Evolutionary conservation across 495 filamentous ascomycete genomes (phyloP).

Genomic region (Staphylotrichum tortipilum): DNA sequence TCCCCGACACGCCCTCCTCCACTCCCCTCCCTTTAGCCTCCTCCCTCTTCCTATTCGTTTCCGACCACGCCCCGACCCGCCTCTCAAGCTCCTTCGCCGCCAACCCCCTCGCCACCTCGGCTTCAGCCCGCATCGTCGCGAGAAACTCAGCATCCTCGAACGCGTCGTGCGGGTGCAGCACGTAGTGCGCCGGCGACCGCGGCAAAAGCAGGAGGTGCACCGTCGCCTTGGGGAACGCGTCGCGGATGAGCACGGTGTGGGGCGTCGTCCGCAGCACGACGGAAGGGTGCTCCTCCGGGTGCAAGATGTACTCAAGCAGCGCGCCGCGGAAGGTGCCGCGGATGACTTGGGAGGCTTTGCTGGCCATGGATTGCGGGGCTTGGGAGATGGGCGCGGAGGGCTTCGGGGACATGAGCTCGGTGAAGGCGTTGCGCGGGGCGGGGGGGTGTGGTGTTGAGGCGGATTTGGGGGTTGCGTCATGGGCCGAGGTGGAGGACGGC

Average conservation of each 20-base stretch:
- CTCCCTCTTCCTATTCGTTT: constrained; percentile 45
- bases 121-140: constrained; percentile 50
- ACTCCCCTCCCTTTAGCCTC: constrained; percentile 36
- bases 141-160: constrained; percentile 67
- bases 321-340: constrained; percentile 45
- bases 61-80: constrained; percentile 54
- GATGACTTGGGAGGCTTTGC: constrained; percentile 5
- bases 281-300: constrained; percentile 54
- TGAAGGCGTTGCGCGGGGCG: constrained; percentile 33
- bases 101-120: constrained; percentile 65
- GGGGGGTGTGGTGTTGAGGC: not conserved
- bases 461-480: too few species aligned
- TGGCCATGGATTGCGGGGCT: constrained; percentile 8
- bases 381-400: constrained; percentile 28
- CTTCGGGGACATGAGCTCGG: constrained; percentile 60
- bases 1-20: constrained; percentile 42
- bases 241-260: constrained; percentile 72
- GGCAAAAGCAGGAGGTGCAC: constrained; percentile 84
- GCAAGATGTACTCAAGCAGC: constrained; percentile 62
- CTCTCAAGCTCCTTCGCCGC: too few species aligned
- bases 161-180: constrained; percentile 69
- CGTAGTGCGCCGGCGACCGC: constrained; percentile 52
- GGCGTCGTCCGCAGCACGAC: constrained; percentile 61
- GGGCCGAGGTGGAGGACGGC: too few species aligned
- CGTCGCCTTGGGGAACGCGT: constrained; percentile 75